Percentiles rank a stretch among this genome's conserved stretches.
phyloP scores from a whole-genome alignment of 2,329 filamentous ascomycete genomes.

The Penicillium polonicum region DNA sequence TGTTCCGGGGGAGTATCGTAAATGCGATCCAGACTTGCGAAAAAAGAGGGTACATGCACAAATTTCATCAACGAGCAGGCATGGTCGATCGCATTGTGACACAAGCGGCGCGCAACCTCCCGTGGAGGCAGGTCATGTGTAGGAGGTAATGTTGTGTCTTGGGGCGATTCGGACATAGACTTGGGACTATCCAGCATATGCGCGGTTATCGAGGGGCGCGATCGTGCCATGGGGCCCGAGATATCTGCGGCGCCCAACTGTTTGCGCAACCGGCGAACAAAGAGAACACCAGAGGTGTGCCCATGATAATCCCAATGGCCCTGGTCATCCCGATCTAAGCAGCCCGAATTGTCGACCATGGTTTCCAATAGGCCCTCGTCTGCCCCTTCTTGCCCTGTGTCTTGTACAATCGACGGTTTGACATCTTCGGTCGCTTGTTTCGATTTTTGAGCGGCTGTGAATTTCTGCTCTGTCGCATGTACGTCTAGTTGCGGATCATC shows the following conservation, averaged over 20 bases:
- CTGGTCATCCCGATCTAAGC: slow-evolving; percentile 85
- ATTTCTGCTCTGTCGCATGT: slow-evolving; percentile 66
- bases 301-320: slow-evolving; percentile 96
- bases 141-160: slow-evolving; percentile 53
- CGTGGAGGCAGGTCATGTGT: slow-evolving; percentile 68
- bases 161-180: slow-evolving; percentile 63
- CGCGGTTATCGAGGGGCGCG: slow-evolving; percentile 45
- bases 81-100: slow-evolving; percentile 61
- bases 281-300: slow-evolving; percentile 86
- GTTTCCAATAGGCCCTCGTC: slow-evolving; percentile 78
- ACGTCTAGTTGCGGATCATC: slow-evolving; percentile 81
- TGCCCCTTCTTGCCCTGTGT: slow-evolving; percentile 43
- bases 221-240: slow-evolving; percentile 55
- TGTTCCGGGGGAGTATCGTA: slow-evolving; percentile 68
- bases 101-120: slow-evolving; percentile 56
- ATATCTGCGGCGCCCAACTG: slow-evolving; percentile 69
- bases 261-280: slow-evolving; percentile 81
- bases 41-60: slow-evolving; percentile 79
- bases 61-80: slow-evolving; percentile 66
- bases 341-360: slow-evolving; percentile 91
- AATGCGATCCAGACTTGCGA: slow-evolving; percentile 70
- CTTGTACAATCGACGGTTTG: slow-evolving; percentile 24
- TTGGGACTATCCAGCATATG: slow-evolving; percentile 69
- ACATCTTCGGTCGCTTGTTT: slow-evolving; percentile 19
- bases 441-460: slow-evolving; percentile 47